Evolutionary conservation across 2,329 filamentous ascomycete genomes (phyloP), one percentile per base, ranked within the genome.

Genomic region (Exophiala bonariae): DNA sequence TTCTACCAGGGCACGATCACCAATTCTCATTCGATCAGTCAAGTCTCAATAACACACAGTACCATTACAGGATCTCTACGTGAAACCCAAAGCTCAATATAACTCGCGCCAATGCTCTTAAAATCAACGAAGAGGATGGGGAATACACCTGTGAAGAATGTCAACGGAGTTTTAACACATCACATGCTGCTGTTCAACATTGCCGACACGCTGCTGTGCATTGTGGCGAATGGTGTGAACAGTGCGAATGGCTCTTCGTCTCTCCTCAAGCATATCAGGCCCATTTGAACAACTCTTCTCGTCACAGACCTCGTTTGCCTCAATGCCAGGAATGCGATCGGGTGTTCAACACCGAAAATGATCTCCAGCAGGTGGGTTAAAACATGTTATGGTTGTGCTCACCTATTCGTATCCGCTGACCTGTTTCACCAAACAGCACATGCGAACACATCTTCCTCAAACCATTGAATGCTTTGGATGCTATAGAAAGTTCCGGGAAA

Each of bases 401-500:
- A 23, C 9, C 11, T 8, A 23, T 30, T 20, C 37, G 8, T 14
- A 18, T 22, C 17, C 20, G 9, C 9, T n/a, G 34, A 31, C 33
- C 14, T n/a, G 20, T 5, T 16, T 6, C n/a, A 16, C 17, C 37
- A 40, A 26, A 38, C 20, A 60, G 60, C 60, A 62, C 42, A 33
- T 51, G 20, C 51, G 52, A 31, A 32, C 33, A 16, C 59, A 61
- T 39, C 39, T 51, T 4, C 45, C 54, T 4, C 41, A 37, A 9
- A 20, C 43, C 22, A n/a, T 43, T 44, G n/a, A n/a, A n/a, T 62
- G 59, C 37, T 52, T 49, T 17, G 56, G 57, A 26, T 61, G 57
- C 46, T n/a, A 45, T 14, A 48, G 51, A 20, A 22, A 10, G 7
- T 63, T 62, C 35, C 34, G 47, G 2, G 50, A 52, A 17, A 57